Percentiles rank a stretch among this genome's conserved stretches.
Conservation (phyloP, 2,329 filamentous ascomycete species). For the Monilinia laxa region DNA sequence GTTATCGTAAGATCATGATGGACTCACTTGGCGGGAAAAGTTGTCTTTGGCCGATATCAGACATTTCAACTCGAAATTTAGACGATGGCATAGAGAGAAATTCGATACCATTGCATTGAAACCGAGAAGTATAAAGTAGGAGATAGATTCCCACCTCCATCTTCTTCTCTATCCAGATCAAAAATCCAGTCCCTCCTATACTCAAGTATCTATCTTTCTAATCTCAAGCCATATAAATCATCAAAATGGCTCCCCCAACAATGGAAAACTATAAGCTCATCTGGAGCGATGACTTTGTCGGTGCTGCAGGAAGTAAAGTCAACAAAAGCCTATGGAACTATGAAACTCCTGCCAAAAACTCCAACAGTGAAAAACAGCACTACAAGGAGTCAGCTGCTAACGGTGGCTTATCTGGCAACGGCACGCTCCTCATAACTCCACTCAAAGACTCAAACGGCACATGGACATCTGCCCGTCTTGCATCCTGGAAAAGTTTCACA, state of each 20-base stretch:
- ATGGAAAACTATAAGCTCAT: background rate
- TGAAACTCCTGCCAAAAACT: background rate
- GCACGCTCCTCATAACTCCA: conserved; percentile 44
- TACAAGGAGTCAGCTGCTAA: background rate
- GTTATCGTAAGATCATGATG: background rate
- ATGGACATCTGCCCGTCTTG: conserved; percentile 50
- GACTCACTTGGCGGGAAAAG: background rate
- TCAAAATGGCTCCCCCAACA: background rate
- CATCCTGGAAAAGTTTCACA: conserved; percentile 44
- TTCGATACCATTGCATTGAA: background rate
- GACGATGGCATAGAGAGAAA: background rate
- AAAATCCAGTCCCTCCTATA: background rate
- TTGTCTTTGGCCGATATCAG: background rate
- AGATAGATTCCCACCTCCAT: background rate
- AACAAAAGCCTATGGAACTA: background rate
- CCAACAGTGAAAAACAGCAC: background rate
- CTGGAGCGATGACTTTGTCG: background rate
- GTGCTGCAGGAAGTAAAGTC: background rate
- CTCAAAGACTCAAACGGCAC: conserved; percentile 33
- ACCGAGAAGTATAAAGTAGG: background rate
- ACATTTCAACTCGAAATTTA: background rate
- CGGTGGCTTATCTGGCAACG: conserved; percentile 30
- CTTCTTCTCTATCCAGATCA: background rate
- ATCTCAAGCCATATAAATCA: background rate
- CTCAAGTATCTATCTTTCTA: background rate